These are phyloP conservation scores for Dalechampia spathulata DNA, from an alignment of 441 rosid genomes.

Conservation along the genomic window DNA sequence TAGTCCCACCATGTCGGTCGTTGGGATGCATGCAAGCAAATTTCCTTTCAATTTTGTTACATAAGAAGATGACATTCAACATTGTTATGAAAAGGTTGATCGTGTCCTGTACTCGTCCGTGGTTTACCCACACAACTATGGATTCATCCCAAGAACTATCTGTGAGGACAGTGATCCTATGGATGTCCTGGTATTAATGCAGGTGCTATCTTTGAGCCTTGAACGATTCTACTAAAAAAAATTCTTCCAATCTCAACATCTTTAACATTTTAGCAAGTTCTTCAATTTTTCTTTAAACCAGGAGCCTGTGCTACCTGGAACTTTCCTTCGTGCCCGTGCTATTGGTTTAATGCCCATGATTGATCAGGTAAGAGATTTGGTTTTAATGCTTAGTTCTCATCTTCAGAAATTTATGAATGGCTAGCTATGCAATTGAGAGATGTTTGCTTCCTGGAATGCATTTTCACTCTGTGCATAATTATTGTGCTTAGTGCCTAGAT, in stretches of 20 bases:
- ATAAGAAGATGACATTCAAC: conserved; percentile 5
- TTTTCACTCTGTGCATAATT: no score
- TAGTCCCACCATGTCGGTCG: no score
- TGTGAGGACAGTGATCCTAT: conserved; percentile 99
- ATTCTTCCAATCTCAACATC: neutral
- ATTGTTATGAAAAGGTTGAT: conserved; percentile 52
- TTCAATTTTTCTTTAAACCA: conserved; percentile 16
- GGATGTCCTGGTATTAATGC: conserved; percentile 93
- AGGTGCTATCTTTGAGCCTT: conserved; percentile 37
- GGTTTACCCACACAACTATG: conserved; percentile 99
- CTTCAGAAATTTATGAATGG: no score
- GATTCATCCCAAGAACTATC: conserved; percentile 90
- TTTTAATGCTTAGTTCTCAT: no score
- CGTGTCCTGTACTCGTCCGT: conserved; percentile 95
- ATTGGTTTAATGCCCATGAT: conserved; percentile 99
- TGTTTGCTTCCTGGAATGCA: no score
- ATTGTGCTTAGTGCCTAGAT: no score
- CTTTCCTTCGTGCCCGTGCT: conserved; percentile 94
- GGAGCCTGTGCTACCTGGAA: conserved; percentile 93
- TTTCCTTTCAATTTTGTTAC: neutral
- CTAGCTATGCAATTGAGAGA: no score
- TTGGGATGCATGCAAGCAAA: conserved; percentile 2
- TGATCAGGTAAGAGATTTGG: conserved; percentile 54
- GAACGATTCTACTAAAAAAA: neutral
- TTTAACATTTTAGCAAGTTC: conserved; percentile 5